These are phyloP conservation scores for Gynostemma pentaphyllum DNA, from an alignment of 306 rosid genomes.

Conservation along the genomic window DNA sequence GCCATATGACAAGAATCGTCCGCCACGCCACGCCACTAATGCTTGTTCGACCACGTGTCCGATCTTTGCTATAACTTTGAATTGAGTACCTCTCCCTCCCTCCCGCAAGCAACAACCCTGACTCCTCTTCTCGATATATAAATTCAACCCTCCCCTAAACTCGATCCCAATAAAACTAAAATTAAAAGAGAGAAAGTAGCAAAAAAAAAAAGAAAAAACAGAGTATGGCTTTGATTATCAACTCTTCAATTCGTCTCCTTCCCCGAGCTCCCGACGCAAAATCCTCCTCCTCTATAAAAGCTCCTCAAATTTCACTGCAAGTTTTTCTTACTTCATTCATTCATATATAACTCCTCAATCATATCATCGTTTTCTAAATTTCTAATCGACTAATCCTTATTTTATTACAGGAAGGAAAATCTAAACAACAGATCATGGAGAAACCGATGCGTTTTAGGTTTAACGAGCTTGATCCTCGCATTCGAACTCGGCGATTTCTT, in stretches of 20 bases:
- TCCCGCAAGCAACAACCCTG: too few species aligned
- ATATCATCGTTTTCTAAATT: not conserved
- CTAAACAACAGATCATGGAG: conserved; percentile 28
- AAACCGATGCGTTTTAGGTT: conserved; percentile 24
- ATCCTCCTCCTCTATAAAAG: not conserved
- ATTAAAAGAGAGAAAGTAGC: too few species aligned
- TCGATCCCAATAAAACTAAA: too few species aligned
- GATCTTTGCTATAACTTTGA: too few species aligned
- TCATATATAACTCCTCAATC: not conserved
- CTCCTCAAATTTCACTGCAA: not conserved
- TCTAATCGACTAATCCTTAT: not conserved
- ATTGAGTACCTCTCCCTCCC: too few species aligned
- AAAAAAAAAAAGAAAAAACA: not conserved
- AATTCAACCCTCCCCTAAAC: not conserved
- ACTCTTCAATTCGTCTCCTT: not conserved
- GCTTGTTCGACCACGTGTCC: too few species aligned
- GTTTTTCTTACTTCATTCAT: not conserved
- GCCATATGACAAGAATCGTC: too few species aligned
- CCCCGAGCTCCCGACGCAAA: not conserved
- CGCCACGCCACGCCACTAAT: too few species aligned
- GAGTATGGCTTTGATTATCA: not conserved
- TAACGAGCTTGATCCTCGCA: conserved; percentile 41
- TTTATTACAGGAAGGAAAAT: not conserved
- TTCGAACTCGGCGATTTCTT: conserved; percentile 17
- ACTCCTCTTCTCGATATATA: too few species aligned